These are phyloP conservation scores for Candida tallmaniae DNA, from an alignment of 805 yeast species.

Conservation along the genomic window DNA sequence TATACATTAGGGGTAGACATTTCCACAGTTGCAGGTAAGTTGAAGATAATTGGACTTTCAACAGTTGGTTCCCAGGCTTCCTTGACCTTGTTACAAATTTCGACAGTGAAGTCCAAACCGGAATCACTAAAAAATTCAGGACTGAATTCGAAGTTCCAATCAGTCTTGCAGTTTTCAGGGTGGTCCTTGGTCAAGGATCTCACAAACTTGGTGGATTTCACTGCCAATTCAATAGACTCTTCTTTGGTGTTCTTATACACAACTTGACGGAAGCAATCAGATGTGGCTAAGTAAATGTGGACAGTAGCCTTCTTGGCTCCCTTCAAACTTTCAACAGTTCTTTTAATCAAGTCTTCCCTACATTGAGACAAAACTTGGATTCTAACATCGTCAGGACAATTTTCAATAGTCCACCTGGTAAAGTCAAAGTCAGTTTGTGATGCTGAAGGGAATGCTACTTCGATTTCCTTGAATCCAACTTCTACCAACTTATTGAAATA, in stretches of 20 bases:
- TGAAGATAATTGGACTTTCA: constrained; percentile 68
- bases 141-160: constrained; percentile 74
- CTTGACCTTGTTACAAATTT: constrained; percentile 72
- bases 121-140: constrained; percentile 80
- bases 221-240: constrained; percentile 58
- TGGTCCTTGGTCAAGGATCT: constrained; percentile 62
- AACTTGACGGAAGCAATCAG: constrained; percentile 67
- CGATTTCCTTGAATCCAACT: constrained; percentile 78
- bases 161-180: constrained; percentile 46
- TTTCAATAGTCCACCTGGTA: constrained; percentile 68
- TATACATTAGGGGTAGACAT: constrained; percentile 76
- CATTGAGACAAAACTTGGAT: constrained; percentile 76
- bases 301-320: constrained; percentile 77
- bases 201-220: constrained; percentile 57
- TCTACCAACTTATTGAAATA: constrained; percentile 66
- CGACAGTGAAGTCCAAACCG: constrained; percentile 55
- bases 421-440: constrained; percentile 78
- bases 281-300: constrained; percentile 73
- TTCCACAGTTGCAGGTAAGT: constrained; percentile 83
- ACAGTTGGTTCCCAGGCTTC: constrained; percentile 67
- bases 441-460: constrained; percentile 79
- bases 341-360: constrained; percentile 63
- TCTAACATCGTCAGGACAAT: constrained; percentile 71
- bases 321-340: constrained; percentile 66
- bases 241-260: constrained; percentile 62